Conservation (phyloP, 2,329 filamentous ascomycete species). For the Aaosphaeria pasadenensis region DNA sequence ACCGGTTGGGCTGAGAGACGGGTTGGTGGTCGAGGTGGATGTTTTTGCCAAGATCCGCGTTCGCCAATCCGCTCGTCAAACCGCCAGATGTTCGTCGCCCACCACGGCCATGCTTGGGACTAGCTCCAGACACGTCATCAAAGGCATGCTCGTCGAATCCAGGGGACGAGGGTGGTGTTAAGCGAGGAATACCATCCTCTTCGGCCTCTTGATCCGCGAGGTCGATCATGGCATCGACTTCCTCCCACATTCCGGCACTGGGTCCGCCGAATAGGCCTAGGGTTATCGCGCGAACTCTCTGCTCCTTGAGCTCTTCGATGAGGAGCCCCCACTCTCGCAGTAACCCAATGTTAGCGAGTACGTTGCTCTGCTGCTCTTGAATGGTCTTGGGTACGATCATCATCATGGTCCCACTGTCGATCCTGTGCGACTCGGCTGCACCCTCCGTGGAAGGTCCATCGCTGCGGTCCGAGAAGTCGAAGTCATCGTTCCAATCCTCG, state of each 20-base stretch:
- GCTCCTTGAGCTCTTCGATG: slow-evolving; percentile 78
- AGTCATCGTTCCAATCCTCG: slow-evolving; percentile 89
- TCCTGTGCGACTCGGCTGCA: slow-evolving; percentile 36
- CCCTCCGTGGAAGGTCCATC: slow-evolving; percentile 34
- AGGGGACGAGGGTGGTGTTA: slow-evolving; percentile 55
- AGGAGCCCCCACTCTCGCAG: slow-evolving; percentile 76
- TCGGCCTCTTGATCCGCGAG: slow-evolving; percentile 69
- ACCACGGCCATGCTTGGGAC: slow-evolving; percentile 25
- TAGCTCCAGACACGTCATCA: slow-evolving; percentile 48
- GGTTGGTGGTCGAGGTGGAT: slow-evolving; percentile 1
- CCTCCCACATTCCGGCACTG: slow-evolving; percentile 66
- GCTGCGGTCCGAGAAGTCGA: slow-evolving; percentile 65
- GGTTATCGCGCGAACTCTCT: slow-evolving; percentile 67
- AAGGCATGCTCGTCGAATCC: slow-evolving; percentile 58
- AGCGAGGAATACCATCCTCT: slow-evolving; percentile 53
- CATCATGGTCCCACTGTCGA: slow-evolving; percentile 43
- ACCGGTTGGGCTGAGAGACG: slow-evolving; percentile 15
- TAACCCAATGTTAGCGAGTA: slow-evolving; percentile 80
- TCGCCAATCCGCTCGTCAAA: slow-evolving; percentile 24
- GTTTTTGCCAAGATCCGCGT: slow-evolving; percentile 21
- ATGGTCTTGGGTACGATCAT: slow-evolving; percentile 80
- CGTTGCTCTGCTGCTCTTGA: slow-evolving; percentile 75
- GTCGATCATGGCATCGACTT: slow-evolving; percentile 83
- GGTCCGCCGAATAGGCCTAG: slow-evolving; percentile 63
- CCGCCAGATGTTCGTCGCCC: slow-evolving; percentile 23